Conservation (phyloP, 306 rosid species). For the Vachellia pachyceras region DNA sequence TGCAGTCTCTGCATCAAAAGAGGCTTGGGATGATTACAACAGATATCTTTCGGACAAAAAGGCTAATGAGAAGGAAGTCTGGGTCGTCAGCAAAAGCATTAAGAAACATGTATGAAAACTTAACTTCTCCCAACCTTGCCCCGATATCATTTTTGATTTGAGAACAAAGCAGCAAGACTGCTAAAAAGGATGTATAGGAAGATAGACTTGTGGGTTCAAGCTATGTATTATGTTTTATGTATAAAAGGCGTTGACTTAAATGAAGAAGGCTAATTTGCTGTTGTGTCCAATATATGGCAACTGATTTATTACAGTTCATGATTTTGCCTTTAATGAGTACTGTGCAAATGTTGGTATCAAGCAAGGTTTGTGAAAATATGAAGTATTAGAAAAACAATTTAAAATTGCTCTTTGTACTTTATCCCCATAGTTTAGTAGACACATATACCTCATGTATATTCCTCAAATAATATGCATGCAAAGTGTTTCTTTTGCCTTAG, state of each 20-base stretch:
- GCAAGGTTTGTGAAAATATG: conserved; percentile 18
- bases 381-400: conserved; percentile 3
- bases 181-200: conserved; percentile 1
- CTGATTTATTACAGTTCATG: conserved; percentile 28
- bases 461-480: conserved; percentile 11
- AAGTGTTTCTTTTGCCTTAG: background rate
- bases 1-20: conserved; percentile 97
- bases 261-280: conserved; percentile 31
- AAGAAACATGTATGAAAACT: conserved; percentile 70
- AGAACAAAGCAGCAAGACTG: conserved; percentile 25
- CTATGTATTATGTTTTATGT: conserved; percentile 30
- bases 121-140: background rate
- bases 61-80: conserved; percentile 95
- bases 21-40: conserved; percentile 99
- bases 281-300: conserved; percentile 27
- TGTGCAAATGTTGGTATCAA: conserved; percentile 15
- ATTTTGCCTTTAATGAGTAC: conserved; percentile 19
- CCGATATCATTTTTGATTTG: conserved; percentile 14
- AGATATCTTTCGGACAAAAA: conserved; percentile 95
- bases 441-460: background rate
- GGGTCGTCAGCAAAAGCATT: conserved; percentile 85
- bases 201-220: conserved; percentile 17
- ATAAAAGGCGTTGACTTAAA: conserved; percentile 17
- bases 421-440: background rate
- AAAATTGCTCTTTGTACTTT: background rate